Evolutionary conservation across 2,329 filamentous ascomycete species (phyloP).

Genomic region (Tricladium varicosporioides): DNA sequence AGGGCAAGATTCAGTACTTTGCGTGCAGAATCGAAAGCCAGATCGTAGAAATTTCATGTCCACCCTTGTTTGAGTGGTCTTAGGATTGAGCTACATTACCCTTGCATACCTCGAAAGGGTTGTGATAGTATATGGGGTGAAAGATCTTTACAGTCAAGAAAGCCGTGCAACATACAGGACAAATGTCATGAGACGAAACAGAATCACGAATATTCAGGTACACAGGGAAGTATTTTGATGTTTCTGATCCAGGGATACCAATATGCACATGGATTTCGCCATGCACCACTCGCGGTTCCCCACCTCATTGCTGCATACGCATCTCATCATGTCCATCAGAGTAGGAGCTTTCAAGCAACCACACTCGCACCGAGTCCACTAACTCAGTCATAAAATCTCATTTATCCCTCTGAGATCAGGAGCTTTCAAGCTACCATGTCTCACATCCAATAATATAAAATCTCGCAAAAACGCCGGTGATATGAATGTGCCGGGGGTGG

Average conservation of each 20-base stretch:
- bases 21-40: no score
- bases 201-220: not conserved
- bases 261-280: not conserved
- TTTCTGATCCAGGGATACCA: not conserved
- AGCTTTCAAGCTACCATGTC: slow-evolving; percentile 38
- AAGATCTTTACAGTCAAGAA: no score
- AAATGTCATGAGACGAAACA: not conserved
- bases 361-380: slow-evolving; percentile 19
- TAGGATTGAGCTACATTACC: no score
- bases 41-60: no score
- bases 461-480: slow-evolving; percentile 30
- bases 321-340: slow-evolving; percentile 9
- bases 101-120: no score
- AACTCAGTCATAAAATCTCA: slow-evolving; percentile 3
- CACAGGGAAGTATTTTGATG: not conserved
- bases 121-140: no score
- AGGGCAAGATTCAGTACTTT: no score
- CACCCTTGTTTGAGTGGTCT: no score
- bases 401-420: slow-evolving; percentile 22
- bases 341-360: slow-evolving; percentile 36
- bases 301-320: not conserved
- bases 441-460: slow-evolving; percentile 22
- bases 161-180: no score
- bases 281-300: not conserved
- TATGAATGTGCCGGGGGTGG: slow-evolving; percentile 31